These are phyloP conservation scores for Chionographis japonica DNA, from an alignment of 106 monocot species.

Conservation along the genomic window DNA sequence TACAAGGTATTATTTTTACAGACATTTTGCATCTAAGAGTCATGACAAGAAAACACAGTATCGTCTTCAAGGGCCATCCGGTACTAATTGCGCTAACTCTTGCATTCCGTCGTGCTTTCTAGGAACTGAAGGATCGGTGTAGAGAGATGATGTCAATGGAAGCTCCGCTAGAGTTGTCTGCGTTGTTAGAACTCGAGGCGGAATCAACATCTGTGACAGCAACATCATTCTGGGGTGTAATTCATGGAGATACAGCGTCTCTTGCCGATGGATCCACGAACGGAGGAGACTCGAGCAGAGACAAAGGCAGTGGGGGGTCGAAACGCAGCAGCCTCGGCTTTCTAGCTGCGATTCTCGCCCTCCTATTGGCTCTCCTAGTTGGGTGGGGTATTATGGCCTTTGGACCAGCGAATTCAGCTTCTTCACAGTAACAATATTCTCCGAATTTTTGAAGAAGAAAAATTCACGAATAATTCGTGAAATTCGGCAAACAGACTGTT, in stretches of 20 bases:
- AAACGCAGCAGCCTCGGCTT: conserved; percentile 18
- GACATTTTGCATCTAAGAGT: no score
- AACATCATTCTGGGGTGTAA: conserved; percentile 62
- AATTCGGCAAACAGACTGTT: no score
- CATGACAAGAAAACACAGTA: no score
- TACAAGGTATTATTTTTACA: no score
- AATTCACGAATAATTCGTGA: no score
- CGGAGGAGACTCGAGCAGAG: background rate
- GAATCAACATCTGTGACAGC: conserved; percentile 6
- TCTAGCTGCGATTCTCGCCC: conserved; percentile 17
- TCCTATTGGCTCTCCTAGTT: conserved; percentile 34
- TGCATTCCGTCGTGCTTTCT: background rate
- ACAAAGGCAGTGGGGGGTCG: background rate
- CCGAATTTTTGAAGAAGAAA: no score
- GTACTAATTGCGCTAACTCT: no score
- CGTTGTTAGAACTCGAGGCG: conserved; percentile 52
- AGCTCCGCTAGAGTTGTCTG: conserved; percentile 21
- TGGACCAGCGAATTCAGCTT: background rate
- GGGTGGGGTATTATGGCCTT: conserved; percentile 15
- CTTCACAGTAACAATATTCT: no score
- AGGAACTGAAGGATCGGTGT: conserved; percentile 78
- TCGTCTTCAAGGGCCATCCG: no score
- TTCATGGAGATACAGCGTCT: conserved; percentile 14
- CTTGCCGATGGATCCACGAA: background rate
- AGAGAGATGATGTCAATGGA: conserved; percentile 78